Conservation (phyloP, 306 rosid genomes). For the Pachyrhizus erosus region DNA sequence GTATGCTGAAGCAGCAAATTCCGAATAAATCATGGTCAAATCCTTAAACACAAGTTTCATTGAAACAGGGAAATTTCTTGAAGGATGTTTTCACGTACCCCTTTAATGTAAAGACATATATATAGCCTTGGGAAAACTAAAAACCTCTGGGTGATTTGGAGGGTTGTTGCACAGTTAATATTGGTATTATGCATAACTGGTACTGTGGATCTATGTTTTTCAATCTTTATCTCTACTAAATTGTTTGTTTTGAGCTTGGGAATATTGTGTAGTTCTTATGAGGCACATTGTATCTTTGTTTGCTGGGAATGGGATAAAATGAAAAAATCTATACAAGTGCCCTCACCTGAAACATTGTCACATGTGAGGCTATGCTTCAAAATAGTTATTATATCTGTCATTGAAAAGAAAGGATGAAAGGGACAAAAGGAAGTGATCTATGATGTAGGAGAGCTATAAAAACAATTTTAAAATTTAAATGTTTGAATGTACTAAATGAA, state of each 20-base stretch:
- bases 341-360: neutral
- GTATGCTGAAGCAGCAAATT: slow-evolving; percentile 37
- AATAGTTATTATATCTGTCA: neutral
- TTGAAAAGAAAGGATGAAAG: neutral
- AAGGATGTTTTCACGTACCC: slow-evolving; percentile 1
- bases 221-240: slow-evolving; percentile 1
- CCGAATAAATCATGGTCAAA: slow-evolving; percentile 42
- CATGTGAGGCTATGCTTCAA: neutral
- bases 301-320: neutral
- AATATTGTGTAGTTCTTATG: slow-evolving; percentile 14
- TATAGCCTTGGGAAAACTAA: slow-evolving; percentile 26
- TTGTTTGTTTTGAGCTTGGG: slow-evolving; percentile 32
- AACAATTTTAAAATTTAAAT: neutral
- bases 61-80: slow-evolving; percentile 6
- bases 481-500: neutral
- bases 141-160: slow-evolving; percentile 40
- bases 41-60: slow-evolving; percentile 29
- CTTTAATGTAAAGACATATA: slow-evolving; percentile 32
- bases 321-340: neutral
- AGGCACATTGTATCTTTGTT: neutral
- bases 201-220: neutral
- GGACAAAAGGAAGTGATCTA: neutral
- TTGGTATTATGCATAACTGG: neutral
- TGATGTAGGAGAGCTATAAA: neutral
- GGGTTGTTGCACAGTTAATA: slow-evolving; percentile 35